Conservation (phyloP, 768 basidiomycete species). For the Auricularia sp. region DNA sequence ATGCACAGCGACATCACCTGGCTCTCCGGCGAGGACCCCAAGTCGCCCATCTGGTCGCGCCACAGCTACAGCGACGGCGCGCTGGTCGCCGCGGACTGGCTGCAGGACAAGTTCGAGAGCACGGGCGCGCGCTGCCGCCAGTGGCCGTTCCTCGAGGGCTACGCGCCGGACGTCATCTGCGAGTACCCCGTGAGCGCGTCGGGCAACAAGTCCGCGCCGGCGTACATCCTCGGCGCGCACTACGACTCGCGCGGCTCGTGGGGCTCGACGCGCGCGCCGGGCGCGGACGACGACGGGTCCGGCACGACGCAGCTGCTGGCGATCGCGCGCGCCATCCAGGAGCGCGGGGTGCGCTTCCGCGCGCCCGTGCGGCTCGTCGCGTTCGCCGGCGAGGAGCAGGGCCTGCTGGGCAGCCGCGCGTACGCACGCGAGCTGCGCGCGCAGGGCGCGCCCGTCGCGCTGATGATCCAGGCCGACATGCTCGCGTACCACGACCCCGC, state of each 20-base stretch:
- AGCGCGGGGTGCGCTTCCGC: constrained; percentile 57
- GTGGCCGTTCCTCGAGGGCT: constrained; percentile 55
- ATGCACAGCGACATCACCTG: constrained; percentile 67
- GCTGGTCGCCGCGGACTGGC: constrained; percentile 57
- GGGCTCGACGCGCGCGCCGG: constrained; percentile 59
- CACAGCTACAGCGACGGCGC: constrained; percentile 73
- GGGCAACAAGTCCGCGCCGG: constrained; percentile 48
- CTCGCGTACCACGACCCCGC: constrained; percentile 68
- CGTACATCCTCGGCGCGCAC: constrained; percentile 67
- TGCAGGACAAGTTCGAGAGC: constrained; percentile 61
- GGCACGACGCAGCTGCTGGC: constrained; percentile 65
- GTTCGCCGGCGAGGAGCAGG: constrained; percentile 92
- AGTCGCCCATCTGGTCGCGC: constrained; percentile 63
- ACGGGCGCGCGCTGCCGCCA: constrained; percentile 69
- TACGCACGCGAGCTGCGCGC: constrained; percentile 69
- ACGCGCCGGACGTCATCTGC: constrained; percentile 71
- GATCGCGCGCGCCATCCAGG: constrained; percentile 66
- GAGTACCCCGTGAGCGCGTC: constrained; percentile 10
- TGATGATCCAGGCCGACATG: constrained; percentile 93
- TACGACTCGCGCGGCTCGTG: constrained; percentile 90
- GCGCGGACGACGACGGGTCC: constrained; percentile 55
- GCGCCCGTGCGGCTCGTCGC: constrained; percentile 71
- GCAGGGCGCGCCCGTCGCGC: constrained; percentile 52
- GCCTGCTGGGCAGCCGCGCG: constrained; percentile 63
- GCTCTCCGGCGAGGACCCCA: constrained; percentile 76